Evolutionary conservation across 768 basidiomycete species (phyloP), one percentile per base, ranked within the genome.

Genomic region (Sarcodon aspratus): DNA sequence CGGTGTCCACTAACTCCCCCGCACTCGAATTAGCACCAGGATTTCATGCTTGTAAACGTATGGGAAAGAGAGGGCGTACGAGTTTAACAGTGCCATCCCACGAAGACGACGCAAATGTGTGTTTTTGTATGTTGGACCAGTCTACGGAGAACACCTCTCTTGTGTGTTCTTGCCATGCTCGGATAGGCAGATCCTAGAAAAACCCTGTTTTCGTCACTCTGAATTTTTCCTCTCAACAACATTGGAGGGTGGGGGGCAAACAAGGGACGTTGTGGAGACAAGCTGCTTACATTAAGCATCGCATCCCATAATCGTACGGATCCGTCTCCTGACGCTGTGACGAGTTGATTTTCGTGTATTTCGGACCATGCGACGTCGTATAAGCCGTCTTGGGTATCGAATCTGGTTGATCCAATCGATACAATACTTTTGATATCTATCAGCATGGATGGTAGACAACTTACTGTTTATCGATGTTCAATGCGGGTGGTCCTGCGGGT

Each of bases 331-430:
- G 89, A 92, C 1, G 79, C 86, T 1, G 90, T 81, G 2, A 87
- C 83, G 35, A 98, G 66, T 60, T 98, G 95, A 60, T 95, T 92
- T 68, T 95, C 93, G 64, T 96, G 90, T 33, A 80, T 65, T 67
- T 98, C 95, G 34, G 89, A 93, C 94, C 94, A 98, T 1, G 94
- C 91, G 44, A 92, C 69, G 59, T 94, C 92, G 62, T 85, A 94
- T 7, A 94, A 65, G 0, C 85, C 88, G 59, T 95, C 93, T 63
- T 92, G 89, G 0, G 90, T 82, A 61, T 93, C 90, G 57, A 82
- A 95, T 52, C 89, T 93, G 57, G 77, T 83, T 48, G 78, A 80
- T 60, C 54, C 48, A 49, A 31, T 44, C 55, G 56, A 49, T 59
- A 65, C 52, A 36, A 17, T n/a, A 8, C n/a, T n/a, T 8, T 11